Evolutionary conservation across 2,329 filamentous ascomycete genomes (phyloP), one percentile per base, ranked within the genome.

Genomic region (Mollisia scopiformis): DNA sequence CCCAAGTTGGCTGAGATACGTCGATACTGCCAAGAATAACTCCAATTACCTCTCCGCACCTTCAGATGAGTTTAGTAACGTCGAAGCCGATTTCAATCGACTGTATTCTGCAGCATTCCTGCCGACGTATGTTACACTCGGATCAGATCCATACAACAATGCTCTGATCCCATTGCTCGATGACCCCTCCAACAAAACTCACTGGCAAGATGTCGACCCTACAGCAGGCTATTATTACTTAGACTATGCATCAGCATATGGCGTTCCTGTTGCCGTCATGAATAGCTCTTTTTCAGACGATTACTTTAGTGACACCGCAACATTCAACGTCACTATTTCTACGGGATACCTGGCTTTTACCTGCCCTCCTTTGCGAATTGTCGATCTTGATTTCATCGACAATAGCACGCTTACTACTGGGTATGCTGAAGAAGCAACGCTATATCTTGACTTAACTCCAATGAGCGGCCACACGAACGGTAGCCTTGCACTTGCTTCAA

Each of bases 11-110:
- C n/a, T 46, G 16, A 46, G 49, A 35, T 58, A 41, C 37, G 35
- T 52, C 10, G 33, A 53, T 21, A 53, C 35, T 21, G 37, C 37
- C 11, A 21, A 6, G 3, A 58, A 28, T 14, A 27, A 46, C 16
- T 43, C 37, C 13, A 53, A 46, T 23, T 55, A 30, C 13, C 23
- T 55, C 16, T 46, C 53, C n/a, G 35, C 39, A 10, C 1, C 4
- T 19, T n/a, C 7, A 21, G 37, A 43, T 21, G 28, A 3, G 6
- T 55, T 55, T 39, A 23, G 16, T 16, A 33, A 43, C 16, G 27
- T 46, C n/a, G n/a, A 55, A 33, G 21, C 53, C 13, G 53, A 55
- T 14, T 43, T 55, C 23, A 55, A 55, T 27, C 31, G 53, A 28
- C 37, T 55, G 19, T 55, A 55, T 43, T 16, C 35, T 6, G 39